Evolutionary conservation across 768 basidiomycete genomes (phyloP), one percentile per base, ranked within the genome.

Genomic region (Austroboletus eburneus): DNA sequence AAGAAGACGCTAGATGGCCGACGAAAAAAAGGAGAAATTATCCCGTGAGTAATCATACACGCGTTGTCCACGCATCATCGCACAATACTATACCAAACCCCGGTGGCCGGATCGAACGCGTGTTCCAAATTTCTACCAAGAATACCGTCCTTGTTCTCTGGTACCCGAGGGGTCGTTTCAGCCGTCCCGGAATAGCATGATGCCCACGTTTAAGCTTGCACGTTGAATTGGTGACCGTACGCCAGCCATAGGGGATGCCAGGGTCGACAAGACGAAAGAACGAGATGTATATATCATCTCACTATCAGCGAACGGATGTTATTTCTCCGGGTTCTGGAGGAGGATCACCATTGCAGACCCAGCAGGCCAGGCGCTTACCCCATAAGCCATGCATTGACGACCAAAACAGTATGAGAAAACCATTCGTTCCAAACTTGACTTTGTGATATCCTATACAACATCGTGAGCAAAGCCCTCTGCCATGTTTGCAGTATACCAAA

Each of bases 41-140:
- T 20, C 16, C 30, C 23, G 8, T 17, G 54, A 32, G 50, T 59
- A 47, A 59, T 42, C 42, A 25, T 30, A 51, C 57, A 49, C 39
- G 55, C 48, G 18, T 21, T 13, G 39, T 17, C 34, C 57, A 47
- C 35, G 38, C 45, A 29, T 27, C 43, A 25, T 20, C 21, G 35
- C 20, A 5, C 46, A 29, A 42, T n/a, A n/a, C n/a, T n/a, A n/a
- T 22, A 13, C 44, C 46, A 32, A 42, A 27, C 21, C 17, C 30
- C n/a, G 35, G 30, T 38, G 24, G 33, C 39, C 32, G 17, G 37
- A 34, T 30, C 21, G 32, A 46, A 48, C 29, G 46, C 42, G 8
- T 50, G 56, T 49, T 55, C 50, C 27, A 44, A 39, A 32, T 39
- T 49, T 48, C 47, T 29, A n/a, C n/a, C n/a, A n/a, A 39, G 39